phyloP scores from a whole-genome alignment of 495 filamentous ascomycete genomes.

The Gamarada debralockiae region DNA sequence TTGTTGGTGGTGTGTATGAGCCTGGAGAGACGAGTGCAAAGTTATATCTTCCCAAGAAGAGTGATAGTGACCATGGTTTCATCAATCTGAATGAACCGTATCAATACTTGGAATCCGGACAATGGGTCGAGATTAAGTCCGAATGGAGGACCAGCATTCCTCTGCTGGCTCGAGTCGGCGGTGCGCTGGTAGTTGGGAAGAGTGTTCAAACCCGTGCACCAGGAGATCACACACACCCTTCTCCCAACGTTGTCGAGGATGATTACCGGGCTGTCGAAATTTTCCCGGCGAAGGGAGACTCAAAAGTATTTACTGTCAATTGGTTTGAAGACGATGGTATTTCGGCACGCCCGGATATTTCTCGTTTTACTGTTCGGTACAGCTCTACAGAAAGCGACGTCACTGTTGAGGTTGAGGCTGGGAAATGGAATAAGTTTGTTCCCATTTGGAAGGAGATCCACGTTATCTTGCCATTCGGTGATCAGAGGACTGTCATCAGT shows the following conservation, averaged over 20 bases:
- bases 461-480: background rate
- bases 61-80: slow-evolving; percentile 42
- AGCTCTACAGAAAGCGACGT: slow-evolving; percentile 39
- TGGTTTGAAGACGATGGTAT: slow-evolving; percentile 67
- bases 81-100: slow-evolving; percentile 59
- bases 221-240: slow-evolving; percentile 51
- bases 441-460: slow-evolving; percentile 42
- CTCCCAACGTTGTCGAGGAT: slow-evolving; percentile 50
- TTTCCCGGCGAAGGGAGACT: slow-evolving; percentile 47
- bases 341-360: slow-evolving; percentile 39
- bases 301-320: slow-evolving; percentile 37
- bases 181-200: slow-evolving; percentile 55
- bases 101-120: slow-evolving; percentile 51
- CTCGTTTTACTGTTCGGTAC: slow-evolving; percentile 40
- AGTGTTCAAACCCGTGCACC: slow-evolving; percentile 50
- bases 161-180: slow-evolving; percentile 56
- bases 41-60: slow-evolving; percentile 55
- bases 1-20: slow-evolving; percentile 63
- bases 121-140: slow-evolving; percentile 56
- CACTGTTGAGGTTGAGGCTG: slow-evolving; percentile 33
- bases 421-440: slow-evolving; percentile 36
- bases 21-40: slow-evolving; percentile 45
- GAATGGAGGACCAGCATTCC: slow-evolving; percentile 59
- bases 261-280: slow-evolving; percentile 61
- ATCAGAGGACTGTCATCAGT: background rate